Conservation (phyloP, 2,329 filamentous ascomycete species). For the Diatrype stigma region DNA sequence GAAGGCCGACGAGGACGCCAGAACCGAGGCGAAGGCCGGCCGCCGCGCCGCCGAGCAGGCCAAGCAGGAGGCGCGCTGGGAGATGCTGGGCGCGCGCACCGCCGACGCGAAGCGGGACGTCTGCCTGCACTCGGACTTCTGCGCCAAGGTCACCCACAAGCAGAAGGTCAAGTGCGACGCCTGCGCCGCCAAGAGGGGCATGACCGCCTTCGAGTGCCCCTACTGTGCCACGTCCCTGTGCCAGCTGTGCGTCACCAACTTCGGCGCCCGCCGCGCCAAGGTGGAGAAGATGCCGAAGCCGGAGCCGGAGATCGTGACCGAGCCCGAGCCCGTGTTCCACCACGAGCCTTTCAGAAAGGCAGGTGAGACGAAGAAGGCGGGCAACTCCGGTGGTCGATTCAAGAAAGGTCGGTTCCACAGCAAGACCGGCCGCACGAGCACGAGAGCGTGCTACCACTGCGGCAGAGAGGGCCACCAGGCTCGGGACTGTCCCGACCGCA, state of each 20-base stretch:
- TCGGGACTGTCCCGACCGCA: no score
- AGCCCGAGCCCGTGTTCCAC: background rate
- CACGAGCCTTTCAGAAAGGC: no score
- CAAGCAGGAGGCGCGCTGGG: conserved; percentile 18
- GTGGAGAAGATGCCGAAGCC: background rate
- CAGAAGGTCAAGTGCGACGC: conserved; percentile 21
- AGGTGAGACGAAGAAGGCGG: no score
- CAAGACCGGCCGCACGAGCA: no score
- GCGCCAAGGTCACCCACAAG: conserved; percentile 12
- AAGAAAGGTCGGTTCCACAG: no score
- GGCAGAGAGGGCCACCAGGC: no score
- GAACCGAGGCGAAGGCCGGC: background rate
- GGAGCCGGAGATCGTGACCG: background rate
- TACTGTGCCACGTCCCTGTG: conserved; percentile 17
- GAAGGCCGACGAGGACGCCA: conserved; percentile 7
- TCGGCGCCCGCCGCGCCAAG: conserved; percentile 9
- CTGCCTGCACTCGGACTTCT: conserved; percentile 21
- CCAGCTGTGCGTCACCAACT: conserved; percentile 18
- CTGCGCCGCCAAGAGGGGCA: conserved; percentile 17
- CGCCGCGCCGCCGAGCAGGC: conserved; percentile 4
- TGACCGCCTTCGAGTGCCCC: conserved; percentile 20
- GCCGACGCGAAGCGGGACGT: conserved; percentile 10
- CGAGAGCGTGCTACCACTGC: no score
- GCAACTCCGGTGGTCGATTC: no score
- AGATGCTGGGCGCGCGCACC: conserved; percentile 4